Conservation (phyloP, 192 early-diverging fungal genomes). For the Coemansia sp. region DNA sequence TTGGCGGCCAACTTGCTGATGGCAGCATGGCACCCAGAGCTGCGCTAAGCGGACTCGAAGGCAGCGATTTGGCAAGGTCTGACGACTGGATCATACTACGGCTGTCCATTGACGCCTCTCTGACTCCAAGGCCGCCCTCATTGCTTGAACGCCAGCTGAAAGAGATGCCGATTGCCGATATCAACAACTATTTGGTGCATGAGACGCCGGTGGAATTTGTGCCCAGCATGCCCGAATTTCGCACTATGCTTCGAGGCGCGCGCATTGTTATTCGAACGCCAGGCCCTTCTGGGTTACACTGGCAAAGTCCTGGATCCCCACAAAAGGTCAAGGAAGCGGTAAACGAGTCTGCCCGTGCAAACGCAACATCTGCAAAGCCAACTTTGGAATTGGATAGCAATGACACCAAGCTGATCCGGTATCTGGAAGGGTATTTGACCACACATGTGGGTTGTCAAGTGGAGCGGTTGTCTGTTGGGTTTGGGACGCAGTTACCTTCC, state of each 20-base stretch:
- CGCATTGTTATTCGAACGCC: conserved; percentile 29
- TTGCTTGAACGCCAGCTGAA: background rate
- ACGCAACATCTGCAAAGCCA: background rate
- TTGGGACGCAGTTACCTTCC: conserved; percentile 16
- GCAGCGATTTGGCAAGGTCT: conserved; percentile 6
- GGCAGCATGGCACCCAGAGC: background rate
- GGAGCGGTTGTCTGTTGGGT: conserved; percentile 18
- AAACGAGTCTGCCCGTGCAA: background rate
- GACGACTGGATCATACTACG: conserved; percentile 36
- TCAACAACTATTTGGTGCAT: conserved; percentile 21
- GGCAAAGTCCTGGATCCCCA: background rate
- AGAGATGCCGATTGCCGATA: conserved; percentile 7
- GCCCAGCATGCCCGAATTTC: conserved; percentile 34
- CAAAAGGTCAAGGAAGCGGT: background rate
- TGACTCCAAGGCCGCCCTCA: conserved; percentile 4
- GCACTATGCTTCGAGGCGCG: conserved; percentile 37
- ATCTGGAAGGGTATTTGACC: conserved; percentile 22
- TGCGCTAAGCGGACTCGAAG: background rate
- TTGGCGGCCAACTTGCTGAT: conserved; percentile 2
- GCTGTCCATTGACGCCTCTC: conserved; percentile 9
- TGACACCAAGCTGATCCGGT: conserved; percentile 5
- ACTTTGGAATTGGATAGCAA: background rate
- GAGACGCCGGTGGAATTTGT: conserved; percentile 15
- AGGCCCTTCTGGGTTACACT: background rate
- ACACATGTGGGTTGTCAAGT: conserved; percentile 26